These are phyloP conservation scores for Ophiosphaerella korrae DNA, from an alignment of 2,329 filamentous ascomycete species.

Conservation along the genomic window DNA sequence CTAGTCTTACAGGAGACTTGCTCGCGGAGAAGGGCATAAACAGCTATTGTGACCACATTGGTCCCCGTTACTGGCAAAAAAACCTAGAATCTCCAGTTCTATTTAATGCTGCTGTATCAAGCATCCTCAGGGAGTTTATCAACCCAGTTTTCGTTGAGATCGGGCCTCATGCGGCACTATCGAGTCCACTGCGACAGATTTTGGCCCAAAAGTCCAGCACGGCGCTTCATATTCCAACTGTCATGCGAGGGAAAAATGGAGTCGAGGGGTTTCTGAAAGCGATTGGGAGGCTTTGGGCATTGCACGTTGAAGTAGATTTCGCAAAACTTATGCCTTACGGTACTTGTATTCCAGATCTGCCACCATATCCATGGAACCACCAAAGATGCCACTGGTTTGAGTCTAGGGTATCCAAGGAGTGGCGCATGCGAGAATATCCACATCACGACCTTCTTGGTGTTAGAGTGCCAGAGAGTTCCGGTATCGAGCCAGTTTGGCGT, in stretches of 20 bases:
- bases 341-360: slow-evolving; percentile 4
- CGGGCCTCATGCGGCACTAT: neutral
- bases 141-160: neutral
- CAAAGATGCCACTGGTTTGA: slow-evolving; percentile 6
- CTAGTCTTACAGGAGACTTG: neutral
- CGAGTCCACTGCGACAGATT: neutral
- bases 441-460: slow-evolving; percentile 19
- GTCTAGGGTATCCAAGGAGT: neutral
- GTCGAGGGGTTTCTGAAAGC: too few species aligned
- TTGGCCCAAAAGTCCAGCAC: neutral
- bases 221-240: neutral
- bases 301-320: too few species aligned
- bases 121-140: too few species aligned
- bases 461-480: neutral
- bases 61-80: neutral
- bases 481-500: slow-evolving; percentile 10
- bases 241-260: neutral
- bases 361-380: slow-evolving; percentile 17
- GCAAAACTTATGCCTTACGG: neutral
- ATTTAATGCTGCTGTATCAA: neutral
- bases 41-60: too few species aligned
- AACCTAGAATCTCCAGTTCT: neutral
- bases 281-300: too few species aligned
- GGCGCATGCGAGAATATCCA: slow-evolving; percentile 16
- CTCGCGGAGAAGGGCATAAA: too few species aligned